Evolutionary conservation across 345 rosid species (phyloP).

Genomic region (Arabis alpina): DNA sequence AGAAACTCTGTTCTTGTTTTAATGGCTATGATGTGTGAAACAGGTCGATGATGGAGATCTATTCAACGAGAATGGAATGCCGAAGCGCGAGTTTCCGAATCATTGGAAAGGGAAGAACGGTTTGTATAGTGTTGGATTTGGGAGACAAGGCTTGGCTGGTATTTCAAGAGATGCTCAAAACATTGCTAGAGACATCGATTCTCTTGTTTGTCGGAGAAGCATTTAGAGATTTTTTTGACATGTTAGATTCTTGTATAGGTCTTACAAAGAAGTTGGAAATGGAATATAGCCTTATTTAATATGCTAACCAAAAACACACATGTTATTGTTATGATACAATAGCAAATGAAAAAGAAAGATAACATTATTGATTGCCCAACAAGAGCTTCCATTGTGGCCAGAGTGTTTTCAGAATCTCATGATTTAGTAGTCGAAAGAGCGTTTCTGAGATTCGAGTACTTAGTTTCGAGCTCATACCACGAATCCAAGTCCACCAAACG

Average conservation of each 20-base stretch:
- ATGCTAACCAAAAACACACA: slow-evolving; percentile 18
- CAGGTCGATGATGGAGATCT: slow-evolving; percentile 37
- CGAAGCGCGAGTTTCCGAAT: slow-evolving; percentile 31
- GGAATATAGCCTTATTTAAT: slow-evolving; percentile 1
- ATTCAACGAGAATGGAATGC: slow-evolving; percentile 42
- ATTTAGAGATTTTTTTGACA: slow-evolving; percentile 5
- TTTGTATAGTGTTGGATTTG: slow-evolving; percentile 48
- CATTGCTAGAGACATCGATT: slow-evolving; percentile 44
- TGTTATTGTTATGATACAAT: slow-evolving; percentile 22
- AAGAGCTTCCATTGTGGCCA: neutral
- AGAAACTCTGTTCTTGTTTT: slow-evolving; percentile 13
- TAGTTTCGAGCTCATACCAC: slow-evolving; percentile 54
- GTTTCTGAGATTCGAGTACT: slow-evolving; percentile 46
- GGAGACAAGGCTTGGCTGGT: slow-evolving; percentile 47
- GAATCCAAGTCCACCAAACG: slow-evolving; percentile 53
- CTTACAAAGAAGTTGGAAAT: neutral
- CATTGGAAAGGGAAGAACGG: slow-evolving; percentile 51
- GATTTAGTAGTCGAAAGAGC: slow-evolving; percentile 35
- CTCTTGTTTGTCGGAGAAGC: slow-evolving; percentile 14
- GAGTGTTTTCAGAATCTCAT: slow-evolving; percentile 12
- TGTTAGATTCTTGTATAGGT: neutral
- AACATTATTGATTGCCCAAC: slow-evolving; percentile 15
- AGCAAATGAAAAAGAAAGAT: slow-evolving; percentile 16
- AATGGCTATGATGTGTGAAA: slow-evolving; percentile 6
- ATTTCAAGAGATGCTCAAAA: slow-evolving; percentile 45